Conservation (phyloP, 1,284 basidiomycete species). For the Tremellales sp. region DNA sequence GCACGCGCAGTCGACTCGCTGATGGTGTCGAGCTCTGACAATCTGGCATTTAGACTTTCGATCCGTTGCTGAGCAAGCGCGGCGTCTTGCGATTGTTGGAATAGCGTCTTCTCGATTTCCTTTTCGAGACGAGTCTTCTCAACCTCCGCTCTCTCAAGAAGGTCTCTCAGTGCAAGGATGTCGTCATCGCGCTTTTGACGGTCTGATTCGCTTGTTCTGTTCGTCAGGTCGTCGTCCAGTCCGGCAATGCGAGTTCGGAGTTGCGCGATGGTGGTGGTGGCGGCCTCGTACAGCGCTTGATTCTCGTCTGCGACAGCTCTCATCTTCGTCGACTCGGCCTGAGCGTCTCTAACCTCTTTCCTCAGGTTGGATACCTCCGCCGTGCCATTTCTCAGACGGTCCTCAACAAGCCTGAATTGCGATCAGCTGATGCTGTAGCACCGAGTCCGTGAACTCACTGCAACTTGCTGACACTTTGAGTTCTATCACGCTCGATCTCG, state of each 20-base stretch:
- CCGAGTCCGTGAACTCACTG: background rate
- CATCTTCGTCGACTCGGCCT: constrained; percentile 9
- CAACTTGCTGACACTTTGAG: constrained; percentile 1
- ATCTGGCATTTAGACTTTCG: background rate
- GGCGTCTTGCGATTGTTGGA: background rate
- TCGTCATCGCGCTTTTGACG: constrained; percentile 20
- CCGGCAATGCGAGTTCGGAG: constrained; percentile 19
- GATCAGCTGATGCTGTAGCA: constrained; percentile 6
- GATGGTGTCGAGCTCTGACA: background rate
- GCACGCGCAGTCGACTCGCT: constrained; percentile 1
- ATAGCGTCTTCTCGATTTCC: constrained; percentile 2
- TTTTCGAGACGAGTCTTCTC: constrained; percentile 9
- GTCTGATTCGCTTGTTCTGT: constrained; percentile 30
- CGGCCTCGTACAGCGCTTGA: constrained; percentile 17
- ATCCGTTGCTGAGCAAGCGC: constrained; percentile 1
- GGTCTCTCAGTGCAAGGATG: constrained; percentile 17
- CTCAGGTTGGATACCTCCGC: background rate
- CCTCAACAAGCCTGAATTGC: background rate
- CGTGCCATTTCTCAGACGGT: background rate
- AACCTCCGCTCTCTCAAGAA: constrained; percentile 5
- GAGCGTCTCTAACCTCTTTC: constrained; percentile 13
- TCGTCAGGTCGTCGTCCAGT: constrained; percentile 17
- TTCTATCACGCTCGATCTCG: constrained; percentile 9
- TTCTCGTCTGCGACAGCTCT: constrained; percentile 15
- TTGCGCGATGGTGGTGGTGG: constrained; percentile 11